These are phyloP conservation scores for Aspergillus pseudotamarii DNA, from an alignment of 2,329 filamentous ascomycete genomes.

Conservation along the genomic window DNA sequence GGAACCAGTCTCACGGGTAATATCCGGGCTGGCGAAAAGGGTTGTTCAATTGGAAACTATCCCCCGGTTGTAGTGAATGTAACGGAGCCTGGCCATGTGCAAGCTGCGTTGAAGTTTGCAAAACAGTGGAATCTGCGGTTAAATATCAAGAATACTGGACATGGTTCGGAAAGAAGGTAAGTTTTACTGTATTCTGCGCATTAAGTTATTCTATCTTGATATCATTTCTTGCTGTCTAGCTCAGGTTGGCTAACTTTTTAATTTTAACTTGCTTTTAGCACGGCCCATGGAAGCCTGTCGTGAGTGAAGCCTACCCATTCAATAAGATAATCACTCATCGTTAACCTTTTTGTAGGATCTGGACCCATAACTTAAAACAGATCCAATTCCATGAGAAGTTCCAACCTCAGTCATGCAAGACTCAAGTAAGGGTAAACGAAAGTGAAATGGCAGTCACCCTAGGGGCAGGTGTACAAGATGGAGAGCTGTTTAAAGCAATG, in stretches of 20 bases:
- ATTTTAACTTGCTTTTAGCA: neutral
- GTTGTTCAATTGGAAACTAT: slow-evolving; percentile 21
- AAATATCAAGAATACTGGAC: slow-evolving; percentile 57
- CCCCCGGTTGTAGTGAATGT: slow-evolving; percentile 31
- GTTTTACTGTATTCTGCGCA: no score
- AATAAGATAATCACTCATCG: no score
- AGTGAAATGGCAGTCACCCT: slow-evolving; percentile 5
- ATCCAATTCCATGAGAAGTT: slow-evolving; percentile 30
- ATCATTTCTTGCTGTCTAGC: no score
- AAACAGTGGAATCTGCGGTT: slow-evolving; percentile 33
- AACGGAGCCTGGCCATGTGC: slow-evolving; percentile 24
- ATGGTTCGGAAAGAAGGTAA: slow-evolving; percentile 43
- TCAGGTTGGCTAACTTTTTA: neutral
- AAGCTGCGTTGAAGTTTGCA: slow-evolving; percentile 28
- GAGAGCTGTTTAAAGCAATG: slow-evolving; percentile 8
- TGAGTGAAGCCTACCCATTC: slow-evolving; percentile 11
- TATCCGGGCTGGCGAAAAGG: neutral
- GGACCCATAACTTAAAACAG: slow-evolving; percentile 46
- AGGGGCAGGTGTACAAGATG: slow-evolving; percentile 15
- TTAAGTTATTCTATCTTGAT: no score
- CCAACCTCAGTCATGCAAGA: neutral
- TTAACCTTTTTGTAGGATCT: slow-evolving; percentile 36
- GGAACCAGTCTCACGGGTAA: slow-evolving; percentile 19
- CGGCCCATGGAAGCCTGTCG: neutral
- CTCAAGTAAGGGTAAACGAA: neutral